Evolutionary conservation across 1,139 yeast species (phyloP), one percentile per base, ranked within the genome.

Genomic region (Diutina siamensis): DNA sequence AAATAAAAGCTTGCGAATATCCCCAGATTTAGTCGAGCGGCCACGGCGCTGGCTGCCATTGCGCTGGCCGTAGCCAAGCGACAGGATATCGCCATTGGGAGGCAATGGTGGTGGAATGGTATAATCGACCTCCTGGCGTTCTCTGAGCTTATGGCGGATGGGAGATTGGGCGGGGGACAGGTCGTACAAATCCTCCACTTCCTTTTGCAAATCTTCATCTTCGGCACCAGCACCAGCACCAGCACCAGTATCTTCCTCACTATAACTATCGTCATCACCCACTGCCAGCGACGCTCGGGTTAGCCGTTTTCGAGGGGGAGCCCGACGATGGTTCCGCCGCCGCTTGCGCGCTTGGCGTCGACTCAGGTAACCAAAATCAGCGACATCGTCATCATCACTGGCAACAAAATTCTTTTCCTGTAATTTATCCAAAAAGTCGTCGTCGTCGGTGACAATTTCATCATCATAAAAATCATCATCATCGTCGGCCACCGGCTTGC

Each of bases 91-190:
- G 15, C 54, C 56, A 45, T 74, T 79, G 46, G 73, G 75, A 1
- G 76, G 59, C 7, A 86, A 68, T 1, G 95, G 95, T 1, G 96
- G 95, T 0, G 95, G 92, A 4, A 88, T 72, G n/a, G 83, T 76
- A 59, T 88, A 88, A 57, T 88, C 85, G 15, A 88, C 79, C 45
- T 63, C 64, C 28, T 83, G 81, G 48, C 96, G 65, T 53, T 86
- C 92, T 51, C 97, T 73, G 44, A 86, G 67, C 47, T 83, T 81
- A 56, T 83, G 82, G 54, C 64, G 64, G 32, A 76, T 64, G 28
- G 64, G 59, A 7, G 70, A 72, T n/a, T 76, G 69, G 19, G 66
- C 58, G 1, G 80, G 78, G 1, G 76, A 68, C 4, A 78, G 77
- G 58, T 67, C 76, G 48, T 72, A 67, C 36, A 77, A 58, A 25